Evolutionary conservation across 352 stramenopile genomes (phyloP), one percentile per base, ranked within the genome.

Genomic region (Phytophthora meadii): DNA sequence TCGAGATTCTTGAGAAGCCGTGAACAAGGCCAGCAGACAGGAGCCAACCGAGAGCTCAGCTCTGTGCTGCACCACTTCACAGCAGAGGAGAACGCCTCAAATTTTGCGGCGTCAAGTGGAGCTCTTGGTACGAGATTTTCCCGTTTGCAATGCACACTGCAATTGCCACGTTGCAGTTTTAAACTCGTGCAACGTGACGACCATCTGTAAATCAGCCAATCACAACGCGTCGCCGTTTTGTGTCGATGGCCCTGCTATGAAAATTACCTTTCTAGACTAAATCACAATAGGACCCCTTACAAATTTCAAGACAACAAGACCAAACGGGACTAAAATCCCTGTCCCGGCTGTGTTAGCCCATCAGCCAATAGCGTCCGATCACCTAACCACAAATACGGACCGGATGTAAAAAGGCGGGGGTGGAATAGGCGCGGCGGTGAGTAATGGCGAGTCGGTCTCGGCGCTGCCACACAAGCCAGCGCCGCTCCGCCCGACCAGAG

Each of bases 51-150:
- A 46, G 22, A 46, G 15, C 22, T 22, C 22, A 22, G 22, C 22
- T 22, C 22, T 22, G 22, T 22, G 22, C 19, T 28, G 34, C 25
- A 28, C 30, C 27, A 15, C 55, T 48, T 54, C 44, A 62, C 19
- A 53, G 54, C 17, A 52, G 25, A 55, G 48, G 32, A 45, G 50
- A 63, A 37, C 45, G n/a, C 27, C 40, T 32, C 30, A 55, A 70
- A 69, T 37, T 64, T 65, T 69, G 61, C 44, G n/a, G 12, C 41
- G 24, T n/a, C 14, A 11, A 61, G 48, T 45, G 49, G 62, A 71
- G 46, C 55, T 66, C 42, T 48, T 67, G 47, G 36, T 56, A 50
- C 56, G 63, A 58, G 66, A 67, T 67, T 67, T 71, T 45, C 63
- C 45, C 39, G 14, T 9, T 24, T 28, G 39, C 28, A 48, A 63